Percentiles rank a stretch among this genome's conserved stretches.
These are phyloP conservation scores for Staphylotrichum longicolle DNA, from an alignment of 495 filamentous ascomycete species.

Conservation along the genomic window DNA sequence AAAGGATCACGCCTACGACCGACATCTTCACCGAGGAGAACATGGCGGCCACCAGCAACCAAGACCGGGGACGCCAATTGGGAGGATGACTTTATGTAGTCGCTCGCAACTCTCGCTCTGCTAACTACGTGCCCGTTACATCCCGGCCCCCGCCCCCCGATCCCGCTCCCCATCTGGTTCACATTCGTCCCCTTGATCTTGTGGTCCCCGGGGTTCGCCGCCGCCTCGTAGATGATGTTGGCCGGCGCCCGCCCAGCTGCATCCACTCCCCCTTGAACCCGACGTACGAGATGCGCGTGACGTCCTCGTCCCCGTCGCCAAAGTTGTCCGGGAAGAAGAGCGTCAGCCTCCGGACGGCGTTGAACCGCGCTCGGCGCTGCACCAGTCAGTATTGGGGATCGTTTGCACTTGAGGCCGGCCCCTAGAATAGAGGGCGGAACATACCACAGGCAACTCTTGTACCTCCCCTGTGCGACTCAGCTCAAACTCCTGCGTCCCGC, in stretches of 20 bases:
- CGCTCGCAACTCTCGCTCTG: neutral
- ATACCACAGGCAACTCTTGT: conserved; percentile 74
- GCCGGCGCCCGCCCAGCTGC: conserved; percentile 78
- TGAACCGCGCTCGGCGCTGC: conserved; percentile 74
- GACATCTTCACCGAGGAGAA: conserved; percentile 72
- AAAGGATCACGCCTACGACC: conserved; percentile 90
- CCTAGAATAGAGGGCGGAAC: neutral
- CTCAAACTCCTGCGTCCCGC: conserved; percentile 73
- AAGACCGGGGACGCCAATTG: conserved; percentile 59
- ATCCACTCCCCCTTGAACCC: conserved; percentile 94
- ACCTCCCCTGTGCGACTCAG: conserved; percentile 76
- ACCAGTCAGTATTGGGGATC: neutral
- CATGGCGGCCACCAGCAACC: conserved; percentile 63
- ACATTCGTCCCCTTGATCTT: conserved; percentile 47
- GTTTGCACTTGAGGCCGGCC: too few relatives aligned
- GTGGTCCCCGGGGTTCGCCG: conserved; percentile 88
- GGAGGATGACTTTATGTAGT: conserved; percentile 73
- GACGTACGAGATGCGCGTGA: conserved; percentile 75
- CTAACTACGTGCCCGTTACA: conserved; percentile 14
- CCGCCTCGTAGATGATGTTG: conserved; percentile 87
- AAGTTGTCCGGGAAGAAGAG: conserved; percentile 84
- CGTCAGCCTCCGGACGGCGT: conserved; percentile 68
- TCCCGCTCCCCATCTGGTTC: conserved; percentile 48
- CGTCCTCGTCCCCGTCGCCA: conserved; percentile 65
- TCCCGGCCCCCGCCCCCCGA: conserved; percentile 36